A percentile compares a stretch with the other conserved stretches of the same genome.
These are phyloP conservation scores for Canna indica DNA, from an alignment of 176 grass and related monocot genomes.

Conservation along the genomic window DNA sequence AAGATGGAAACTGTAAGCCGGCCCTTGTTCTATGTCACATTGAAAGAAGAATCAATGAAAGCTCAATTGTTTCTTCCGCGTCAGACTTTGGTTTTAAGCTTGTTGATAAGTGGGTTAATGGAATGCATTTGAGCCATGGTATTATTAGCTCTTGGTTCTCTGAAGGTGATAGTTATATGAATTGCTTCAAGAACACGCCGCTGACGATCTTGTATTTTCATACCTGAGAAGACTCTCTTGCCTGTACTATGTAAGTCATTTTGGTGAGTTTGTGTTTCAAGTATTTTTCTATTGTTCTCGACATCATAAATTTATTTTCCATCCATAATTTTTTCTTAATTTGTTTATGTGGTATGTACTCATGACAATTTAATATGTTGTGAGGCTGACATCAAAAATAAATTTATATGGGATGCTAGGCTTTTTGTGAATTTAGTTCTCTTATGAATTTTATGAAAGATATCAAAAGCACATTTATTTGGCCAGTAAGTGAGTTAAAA, in stretches of 20 bases:
- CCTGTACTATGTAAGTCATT: not conserved
- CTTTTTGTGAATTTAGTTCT: no score
- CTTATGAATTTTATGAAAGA: no score
- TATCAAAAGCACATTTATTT: no score
- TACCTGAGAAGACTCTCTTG: not conserved
- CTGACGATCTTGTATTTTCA: conserved; percentile 68
- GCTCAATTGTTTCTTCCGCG: conserved; percentile 42
- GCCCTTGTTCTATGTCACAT: conserved; percentile 79
- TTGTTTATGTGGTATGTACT: no score
- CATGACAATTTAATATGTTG: no score
- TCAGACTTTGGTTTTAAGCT: conserved; percentile 43
- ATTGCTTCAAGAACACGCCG: conserved; percentile 30
- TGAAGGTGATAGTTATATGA: conserved; percentile 29
- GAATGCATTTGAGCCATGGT: conserved; percentile 41
- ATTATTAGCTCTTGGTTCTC: conserved; percentile 66
- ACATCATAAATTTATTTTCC: not conserved
- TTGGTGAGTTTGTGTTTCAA: not conserved
- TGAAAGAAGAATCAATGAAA: conserved; percentile 58
- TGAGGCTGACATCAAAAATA: no score
- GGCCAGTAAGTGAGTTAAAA: no score
- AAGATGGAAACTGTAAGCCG: conserved; percentile 12
- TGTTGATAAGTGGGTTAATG: conserved; percentile 71
- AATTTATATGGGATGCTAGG: no score
- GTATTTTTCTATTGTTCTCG: not conserved
- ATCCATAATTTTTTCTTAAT: no score